Evolutionary conservation across 2,329 filamentous ascomycete genomes (phyloP).

Genomic region (Calonectria montana): DNA sequence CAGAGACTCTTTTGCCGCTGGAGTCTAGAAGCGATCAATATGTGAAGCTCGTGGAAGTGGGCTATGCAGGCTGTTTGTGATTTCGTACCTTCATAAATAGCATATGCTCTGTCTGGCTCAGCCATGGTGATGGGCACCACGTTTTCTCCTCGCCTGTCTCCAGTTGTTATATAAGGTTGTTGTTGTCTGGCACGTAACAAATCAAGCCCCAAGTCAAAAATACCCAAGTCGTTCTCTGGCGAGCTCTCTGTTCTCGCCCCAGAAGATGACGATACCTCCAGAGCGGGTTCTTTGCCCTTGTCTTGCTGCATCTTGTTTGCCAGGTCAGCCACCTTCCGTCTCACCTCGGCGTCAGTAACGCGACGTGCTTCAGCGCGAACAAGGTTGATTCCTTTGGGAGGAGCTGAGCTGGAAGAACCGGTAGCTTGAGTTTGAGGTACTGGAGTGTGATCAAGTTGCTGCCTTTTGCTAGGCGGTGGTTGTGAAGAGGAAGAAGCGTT

Average conservation of each 20-base stretch:
- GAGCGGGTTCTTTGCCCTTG: background rate
- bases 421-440: background rate
- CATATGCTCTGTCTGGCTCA: conserved; percentile 30
- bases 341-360: conserved; percentile 35
- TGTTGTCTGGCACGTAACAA: background rate
- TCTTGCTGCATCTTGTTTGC: background rate
- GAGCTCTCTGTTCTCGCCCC: background rate
- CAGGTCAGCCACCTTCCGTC: conserved; percentile 23
- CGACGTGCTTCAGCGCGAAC: conserved; percentile 25
- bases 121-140: conserved; percentile 30
- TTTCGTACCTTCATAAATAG: conserved; percentile 28
- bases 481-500: background rate
- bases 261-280: background rate
- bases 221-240: background rate
- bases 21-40: conserved; percentile 30
- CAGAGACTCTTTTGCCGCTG: conserved; percentile 11
- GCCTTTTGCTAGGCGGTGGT: background rate
- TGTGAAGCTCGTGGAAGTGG: background rate
- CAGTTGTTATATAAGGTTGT: background rate
- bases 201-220: background rate
- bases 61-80: background rate
- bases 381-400: background rate
- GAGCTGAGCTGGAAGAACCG: background rate
- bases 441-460: background rate
- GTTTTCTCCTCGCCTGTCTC: conserved; percentile 10